phyloP scores from a whole-genome alignment of 2,329 filamentous ascomycete genomes.

The Teratosphaeria pseudoeucalypti region DNA sequence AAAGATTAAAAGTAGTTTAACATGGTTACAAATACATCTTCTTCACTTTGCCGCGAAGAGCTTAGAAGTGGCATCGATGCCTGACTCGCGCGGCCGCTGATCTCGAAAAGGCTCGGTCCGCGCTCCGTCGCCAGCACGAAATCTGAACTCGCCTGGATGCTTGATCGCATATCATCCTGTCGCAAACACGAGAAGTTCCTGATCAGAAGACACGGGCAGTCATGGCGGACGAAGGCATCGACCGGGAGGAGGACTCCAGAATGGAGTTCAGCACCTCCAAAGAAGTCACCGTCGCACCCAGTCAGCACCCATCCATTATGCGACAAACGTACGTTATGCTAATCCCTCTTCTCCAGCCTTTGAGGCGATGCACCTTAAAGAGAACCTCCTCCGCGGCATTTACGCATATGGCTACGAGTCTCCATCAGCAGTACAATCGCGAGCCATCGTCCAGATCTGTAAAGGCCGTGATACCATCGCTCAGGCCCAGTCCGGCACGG shows the following conservation, averaged over 20 bases:
- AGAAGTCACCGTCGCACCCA: slow-evolving; percentile 57
- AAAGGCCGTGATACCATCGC: slow-evolving; percentile 98
- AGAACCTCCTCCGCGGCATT: slow-evolving; percentile 80
- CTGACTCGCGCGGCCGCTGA: background rate
- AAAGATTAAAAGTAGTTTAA: background rate
- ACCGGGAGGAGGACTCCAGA: slow-evolving; percentile 86
- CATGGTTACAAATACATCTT: background rate
- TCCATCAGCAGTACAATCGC: slow-evolving; percentile 92
- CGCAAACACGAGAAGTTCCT: background rate
- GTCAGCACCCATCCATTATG: slow-evolving; percentile 44
- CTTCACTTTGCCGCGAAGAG: background rate
- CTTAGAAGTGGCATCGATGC: background rate
- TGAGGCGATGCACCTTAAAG: slow-evolving; percentile 93
- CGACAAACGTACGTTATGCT: background rate
- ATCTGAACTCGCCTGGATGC: background rate
- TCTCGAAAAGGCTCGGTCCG: background rate
- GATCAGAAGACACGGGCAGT: background rate
- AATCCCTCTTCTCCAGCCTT: slow-evolving; percentile 1
- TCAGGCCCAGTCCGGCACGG: slow-evolving; percentile 95
- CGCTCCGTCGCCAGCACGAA: background rate
- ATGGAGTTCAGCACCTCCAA: slow-evolving; percentile 98
- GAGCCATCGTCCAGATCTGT: slow-evolving; percentile 97
- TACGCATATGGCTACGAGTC: slow-evolving; percentile 99
- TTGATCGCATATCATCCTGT: too few species aligned
- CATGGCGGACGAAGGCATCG: slow-evolving; percentile 81